Conservation (phyloP, 2,329 filamentous ascomycete genomes). For the Colletotrichum phormii region DNA sequence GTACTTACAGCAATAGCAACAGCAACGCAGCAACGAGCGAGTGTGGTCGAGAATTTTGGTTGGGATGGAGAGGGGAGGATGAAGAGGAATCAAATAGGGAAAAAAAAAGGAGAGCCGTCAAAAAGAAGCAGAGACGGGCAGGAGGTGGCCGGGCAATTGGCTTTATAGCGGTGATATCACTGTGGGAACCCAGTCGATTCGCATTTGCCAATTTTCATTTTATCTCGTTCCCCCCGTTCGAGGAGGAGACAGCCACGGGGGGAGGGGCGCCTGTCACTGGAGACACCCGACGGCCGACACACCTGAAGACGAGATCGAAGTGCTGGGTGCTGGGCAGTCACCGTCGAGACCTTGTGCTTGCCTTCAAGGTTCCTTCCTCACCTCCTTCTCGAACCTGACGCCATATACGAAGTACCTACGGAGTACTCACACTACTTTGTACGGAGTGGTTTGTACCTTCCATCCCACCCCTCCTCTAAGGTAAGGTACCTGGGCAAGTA, state of each 20-base stretch:
- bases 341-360: background rate
- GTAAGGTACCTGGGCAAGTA: no score
- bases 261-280: conserved; percentile 8
- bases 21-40: conserved; percentile 23
- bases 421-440: no score
- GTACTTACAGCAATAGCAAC: conserved; percentile 30
- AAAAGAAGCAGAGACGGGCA: background rate
- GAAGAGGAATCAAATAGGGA: background rate
- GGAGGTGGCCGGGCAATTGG: conserved; percentile 28
- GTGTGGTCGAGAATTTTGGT: conserved; percentile 8
- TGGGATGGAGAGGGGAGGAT: background rate
- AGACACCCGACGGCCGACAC: background rate
- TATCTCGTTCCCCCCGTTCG: conserved; percentile 30
- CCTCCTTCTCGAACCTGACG: background rate
- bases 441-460: background rate
- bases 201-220: conserved; percentile 38
- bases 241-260: background rate
- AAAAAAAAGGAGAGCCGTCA: conserved; percentile 12
- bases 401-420: background rate
- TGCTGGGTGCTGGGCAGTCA: background rate
- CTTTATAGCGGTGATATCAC: conserved; percentile 38
- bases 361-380: background rate
- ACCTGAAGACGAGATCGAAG: background rate
- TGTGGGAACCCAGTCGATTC: conserved; percentile 35
- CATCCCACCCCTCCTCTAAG: background rate